Evolutionary conservation across 2,329 filamentous ascomycete genomes (phyloP), one percentile per base, ranked within the genome.

Genomic region (Exophiala phaeomuriformis): DNA sequence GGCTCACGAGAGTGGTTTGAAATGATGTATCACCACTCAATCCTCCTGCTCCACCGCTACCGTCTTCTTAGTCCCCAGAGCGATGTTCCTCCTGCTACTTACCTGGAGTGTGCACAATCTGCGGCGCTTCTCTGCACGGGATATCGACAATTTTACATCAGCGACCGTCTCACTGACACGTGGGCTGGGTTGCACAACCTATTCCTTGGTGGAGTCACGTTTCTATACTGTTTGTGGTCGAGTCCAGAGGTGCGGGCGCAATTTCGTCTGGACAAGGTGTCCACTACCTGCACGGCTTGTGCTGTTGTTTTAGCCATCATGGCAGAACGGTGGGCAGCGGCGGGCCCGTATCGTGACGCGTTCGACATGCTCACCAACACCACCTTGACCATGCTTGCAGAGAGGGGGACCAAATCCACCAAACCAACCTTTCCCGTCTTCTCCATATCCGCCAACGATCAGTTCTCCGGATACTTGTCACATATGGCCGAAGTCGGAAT

Each of bases 1-100:
- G 65, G 68, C 0, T 71, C 70, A 0, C 53, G 54, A 4, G 64
- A 67, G 8, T 73, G 71, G 70, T 73, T 73, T 44, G 53, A 64
- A 2, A 61, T 73, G 1, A 68, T 67, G 1, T 72, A 72, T 44
- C 58, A 71, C 51, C 66, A 73, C 51, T 68, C 69, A 1, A 66
- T 73, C 27, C 60, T 73, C 3, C 58, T 72, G 2, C 59, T 74
- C 1, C 71, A 73, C 48, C 64, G 69, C 1, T 50, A 55, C 33
- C 51, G 49, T 6, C 52, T 55, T 6, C 33, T 6, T 35, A 8
- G 10, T n/a, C 36, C 10, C 36, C 36, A 8, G 36, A 39, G 19
- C 36, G 29, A 43, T 43, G 6, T 36, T 28, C 36, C 47, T 27
- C n/a, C 47, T 9, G 35, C 19, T 19, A 19, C 37, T 6, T 48